Conservation (phyloP, 129 eudicot species). For the Artemisia tridentata region DNA sequence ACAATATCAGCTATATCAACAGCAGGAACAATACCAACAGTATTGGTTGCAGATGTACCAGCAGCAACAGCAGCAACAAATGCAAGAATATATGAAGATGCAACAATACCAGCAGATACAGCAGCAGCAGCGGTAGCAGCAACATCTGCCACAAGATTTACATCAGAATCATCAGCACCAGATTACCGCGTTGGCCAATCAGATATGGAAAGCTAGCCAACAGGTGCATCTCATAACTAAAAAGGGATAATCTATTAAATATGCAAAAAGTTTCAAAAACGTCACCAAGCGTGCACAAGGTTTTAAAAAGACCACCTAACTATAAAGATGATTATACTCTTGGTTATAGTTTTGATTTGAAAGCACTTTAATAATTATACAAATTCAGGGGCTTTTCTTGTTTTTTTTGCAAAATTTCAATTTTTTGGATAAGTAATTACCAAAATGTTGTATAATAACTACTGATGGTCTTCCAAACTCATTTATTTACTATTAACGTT, state of each 20-base stretch:
- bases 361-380: neutral
- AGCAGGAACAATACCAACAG: conserved; percentile 49
- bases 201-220: conserved; percentile 26
- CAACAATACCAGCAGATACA: conserved; percentile 46
- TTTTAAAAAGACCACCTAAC: too few species aligned
- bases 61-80: conserved; percentile 52
- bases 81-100: conserved; percentile 34
- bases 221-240: conserved; percentile 36
- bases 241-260: neutral
- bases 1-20: conserved; percentile 39
- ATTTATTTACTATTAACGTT: neutral
- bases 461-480: conserved; percentile 5
- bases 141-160: conserved; percentile 38
- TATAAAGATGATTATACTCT: too few species aligned
- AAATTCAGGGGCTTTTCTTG: neutral
- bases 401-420: neutral
- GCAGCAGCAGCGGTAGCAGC: conserved; percentile 40
- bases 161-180: conserved; percentile 34
- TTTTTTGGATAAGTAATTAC: neutral
- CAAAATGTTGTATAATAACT: neutral
- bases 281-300: too few species aligned
- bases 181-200: conserved; percentile 26
- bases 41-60: conserved; percentile 28
- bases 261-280: neutral
- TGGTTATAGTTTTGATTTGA: neutral